Evolutionary conservation across 306 rosid species (phyloP).

Genomic region (Citrullus amarus): DNA sequence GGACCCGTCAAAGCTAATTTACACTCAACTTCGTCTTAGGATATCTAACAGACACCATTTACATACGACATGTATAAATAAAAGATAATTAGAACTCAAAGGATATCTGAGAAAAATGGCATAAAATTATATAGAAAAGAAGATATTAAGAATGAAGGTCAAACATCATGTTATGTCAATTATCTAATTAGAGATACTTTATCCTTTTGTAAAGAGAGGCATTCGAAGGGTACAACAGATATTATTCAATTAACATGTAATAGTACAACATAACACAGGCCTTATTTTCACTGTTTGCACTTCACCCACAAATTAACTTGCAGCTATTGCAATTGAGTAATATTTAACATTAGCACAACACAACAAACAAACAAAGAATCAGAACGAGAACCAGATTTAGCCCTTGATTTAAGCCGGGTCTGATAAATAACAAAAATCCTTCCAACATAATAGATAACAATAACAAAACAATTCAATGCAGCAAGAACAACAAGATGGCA

Average conservation of each 20-base stretch:
- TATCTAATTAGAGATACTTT: too few relatives aligned
- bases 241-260: not conserved
- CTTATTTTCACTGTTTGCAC: not conserved
- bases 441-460: not conserved
- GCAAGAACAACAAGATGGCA: not conserved
- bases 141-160: not conserved
- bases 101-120: not conserved
- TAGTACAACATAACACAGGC: not conserved
- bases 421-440: not conserved
- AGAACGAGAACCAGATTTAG: too few relatives aligned
- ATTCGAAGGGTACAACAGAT: not conserved
- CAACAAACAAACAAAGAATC: not conserved
- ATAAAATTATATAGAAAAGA: not conserved
- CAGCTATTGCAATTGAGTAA: not conserved
- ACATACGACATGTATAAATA: too few relatives aligned
- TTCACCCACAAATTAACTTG: not conserved
- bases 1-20: not conserved
- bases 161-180: not conserved
- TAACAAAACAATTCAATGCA: too few relatives aligned
- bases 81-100: too few relatives aligned
- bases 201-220: not conserved
- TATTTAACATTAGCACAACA: not conserved
- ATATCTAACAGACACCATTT: not conserved
- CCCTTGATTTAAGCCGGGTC: not conserved
- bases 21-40: not conserved